Conservation (phyloP, 2,329 filamentous ascomycete genomes). For the Macroventuria anomochaeta region DNA sequence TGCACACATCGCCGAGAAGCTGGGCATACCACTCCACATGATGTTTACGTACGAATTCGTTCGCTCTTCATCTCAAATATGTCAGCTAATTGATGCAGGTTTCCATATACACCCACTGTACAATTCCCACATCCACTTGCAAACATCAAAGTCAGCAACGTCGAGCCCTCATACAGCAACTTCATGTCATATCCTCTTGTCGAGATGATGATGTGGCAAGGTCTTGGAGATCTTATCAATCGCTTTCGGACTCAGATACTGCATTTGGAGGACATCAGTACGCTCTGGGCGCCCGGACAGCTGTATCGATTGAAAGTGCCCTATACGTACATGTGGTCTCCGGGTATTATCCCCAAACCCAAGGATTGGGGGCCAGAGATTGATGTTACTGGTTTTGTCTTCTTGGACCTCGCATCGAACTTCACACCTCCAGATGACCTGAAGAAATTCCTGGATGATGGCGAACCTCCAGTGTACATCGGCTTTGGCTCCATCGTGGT, state of each 20-base stretch:
- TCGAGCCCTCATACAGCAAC: slow-evolving; percentile 76
- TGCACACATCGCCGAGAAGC: slow-evolving; percentile 75
- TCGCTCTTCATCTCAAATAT: neutral
- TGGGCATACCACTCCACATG: slow-evolving; percentile 77
- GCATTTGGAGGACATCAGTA: slow-evolving; percentile 74
- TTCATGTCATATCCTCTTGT: slow-evolving; percentile 82
- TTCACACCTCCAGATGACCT: slow-evolving; percentile 66
- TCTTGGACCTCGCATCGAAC: slow-evolving; percentile 70
- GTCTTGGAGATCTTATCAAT: slow-evolving; percentile 78
- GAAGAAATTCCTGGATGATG: slow-evolving; percentile 44
- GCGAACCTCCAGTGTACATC: slow-evolving; percentile 71
- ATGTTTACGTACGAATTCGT: slow-evolving; percentile 79
- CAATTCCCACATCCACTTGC: slow-evolving; percentile 80
- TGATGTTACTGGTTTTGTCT: slow-evolving; percentile 79
- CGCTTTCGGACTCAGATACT: slow-evolving; percentile 73
- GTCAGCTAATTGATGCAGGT: slow-evolving; percentile 49
- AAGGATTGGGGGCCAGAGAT: slow-evolving; percentile 72
- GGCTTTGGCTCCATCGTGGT: slow-evolving; percentile 80
- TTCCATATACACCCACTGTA: slow-evolving; percentile 78
- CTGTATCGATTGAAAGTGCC: slow-evolving; percentile 76
- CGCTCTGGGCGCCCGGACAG: slow-evolving; percentile 77
- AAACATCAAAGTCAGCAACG: slow-evolving; percentile 74
- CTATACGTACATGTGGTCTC: slow-evolving; percentile 72
- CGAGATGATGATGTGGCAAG: slow-evolving; percentile 73
- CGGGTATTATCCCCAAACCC: slow-evolving; percentile 70